A percentile compares a stretch with the other conserved stretches of the same genome.
phyloP scores from a whole-genome alignment of 495 filamentous ascomycete genomes.

The Acidomyces sp. region DNA sequence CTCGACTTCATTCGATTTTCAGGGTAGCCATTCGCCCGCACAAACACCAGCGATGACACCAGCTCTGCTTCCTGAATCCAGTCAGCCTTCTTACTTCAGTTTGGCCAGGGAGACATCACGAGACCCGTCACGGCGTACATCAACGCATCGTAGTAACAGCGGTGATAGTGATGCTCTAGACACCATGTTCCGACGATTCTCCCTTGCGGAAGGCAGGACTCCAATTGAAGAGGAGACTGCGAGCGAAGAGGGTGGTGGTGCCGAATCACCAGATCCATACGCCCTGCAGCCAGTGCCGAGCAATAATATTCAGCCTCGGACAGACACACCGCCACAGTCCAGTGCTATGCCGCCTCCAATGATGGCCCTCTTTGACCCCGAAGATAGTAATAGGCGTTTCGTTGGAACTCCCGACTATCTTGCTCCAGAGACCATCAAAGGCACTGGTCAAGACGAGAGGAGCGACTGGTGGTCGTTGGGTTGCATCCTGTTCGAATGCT shows the following conservation, averaged over 20 bases:
- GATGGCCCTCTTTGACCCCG: conserved; percentile 91
- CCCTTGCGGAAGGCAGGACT: conserved; percentile 50
- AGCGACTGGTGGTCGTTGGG: conserved; percentile 99
- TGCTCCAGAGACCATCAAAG: conserved; percentile 91
- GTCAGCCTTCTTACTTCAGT: conserved; percentile 88
- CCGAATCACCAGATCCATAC: conserved; percentile 52
- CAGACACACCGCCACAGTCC: conserved; percentile 45
- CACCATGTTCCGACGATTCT: conserved; percentile 72
- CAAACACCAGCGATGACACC: conserved; percentile 83
- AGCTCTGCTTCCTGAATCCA: conserved; percentile 49
- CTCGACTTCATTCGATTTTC: conserved; percentile 90
- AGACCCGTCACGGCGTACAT: conserved; percentile 66
- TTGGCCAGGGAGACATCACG: conserved; percentile 56
- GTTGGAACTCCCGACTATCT: conserved; percentile 97
- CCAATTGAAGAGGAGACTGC: conserved; percentile 60
- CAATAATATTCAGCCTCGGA: conserved; percentile 26
- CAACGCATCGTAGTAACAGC: conserved; percentile 84
- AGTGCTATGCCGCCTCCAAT: conserved; percentile 74
- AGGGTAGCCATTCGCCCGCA: conserved; percentile 57
- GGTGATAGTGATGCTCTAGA: conserved; percentile 74
- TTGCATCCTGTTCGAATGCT: conserved; percentile 92
- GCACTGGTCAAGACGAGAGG: conserved; percentile 87
- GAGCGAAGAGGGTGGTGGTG: conserved; percentile 41
- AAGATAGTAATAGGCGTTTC: conserved; percentile 84
- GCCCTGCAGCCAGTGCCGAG: conserved; percentile 41